Base-by-base conservation (phyloP, 1,284 basidiomycete genomes). In the Sparassis latifolia region DNA sequence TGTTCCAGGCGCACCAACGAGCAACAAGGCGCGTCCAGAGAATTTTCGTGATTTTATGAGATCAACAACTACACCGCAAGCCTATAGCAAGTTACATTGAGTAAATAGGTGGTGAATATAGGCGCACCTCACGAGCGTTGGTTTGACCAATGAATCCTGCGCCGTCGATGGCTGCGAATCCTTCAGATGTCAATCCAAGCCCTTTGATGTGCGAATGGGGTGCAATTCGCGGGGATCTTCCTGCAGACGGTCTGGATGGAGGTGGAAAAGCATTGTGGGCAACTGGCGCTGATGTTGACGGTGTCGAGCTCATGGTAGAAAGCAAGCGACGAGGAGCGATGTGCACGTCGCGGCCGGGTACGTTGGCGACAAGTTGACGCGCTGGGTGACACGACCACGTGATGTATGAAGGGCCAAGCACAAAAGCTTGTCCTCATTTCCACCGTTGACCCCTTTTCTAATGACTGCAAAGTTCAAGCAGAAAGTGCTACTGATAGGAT, bases 121-220 rank as follows among this genome's bases (percentile, higher is more conserved):
- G 20, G 46, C 72, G 37, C 63, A 92, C 94, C 80, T 99, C 96
- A 58, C 97, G 80, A 20, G 96, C 96, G 59, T 82, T 84, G 28
- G 74, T 79, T 66, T 99, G 95, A 0, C 96, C 95, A 47, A 98
- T 80, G 66, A 98, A 97, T 0, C 97, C 96, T 52, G 89, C 87
- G 6, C 79, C 76, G 56, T 89, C 85, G 10, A 76, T 68, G 37
- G 77, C 73, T 0, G 93, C 95, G 49, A 78, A 77, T 1, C 96
- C 96, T 57, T 97, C 92, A 48, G 89, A 71, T 38, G 82, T 87
- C 48, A 99, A 75, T 4, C 97, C 96, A 27, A 99, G 86, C 6
- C 95, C 96, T 73, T 96, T 97, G 70, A 96, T 96, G 66, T 96
- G 93, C 0, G 92, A 95, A 65, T 96, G 93, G 2, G 90, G 86